Percentiles rank a stretch among this genome's conserved stretches.
Evolutionary conservation across 352 stramenopile species (phyloP).

Genomic region (Globisporangium ultimum): DNA sequence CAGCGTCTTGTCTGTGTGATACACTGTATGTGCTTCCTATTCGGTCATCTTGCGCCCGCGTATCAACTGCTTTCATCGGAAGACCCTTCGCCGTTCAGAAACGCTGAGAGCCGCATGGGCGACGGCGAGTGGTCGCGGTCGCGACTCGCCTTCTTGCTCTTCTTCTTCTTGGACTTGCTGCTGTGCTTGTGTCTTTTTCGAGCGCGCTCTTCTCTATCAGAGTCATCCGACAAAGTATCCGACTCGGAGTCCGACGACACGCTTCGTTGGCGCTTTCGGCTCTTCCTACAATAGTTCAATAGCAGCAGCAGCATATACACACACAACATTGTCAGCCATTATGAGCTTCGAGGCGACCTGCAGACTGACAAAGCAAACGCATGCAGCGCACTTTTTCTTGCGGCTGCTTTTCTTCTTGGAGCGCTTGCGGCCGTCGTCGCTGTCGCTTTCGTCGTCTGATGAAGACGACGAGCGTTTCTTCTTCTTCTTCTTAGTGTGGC

Average conservation of each 20-base stretch:
- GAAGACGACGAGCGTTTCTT: slow-evolving; percentile 63
- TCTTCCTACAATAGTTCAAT: slow-evolving; percentile 40
- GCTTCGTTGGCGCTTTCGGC: slow-evolving; percentile 48
- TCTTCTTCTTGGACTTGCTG: slow-evolving; percentile 40
- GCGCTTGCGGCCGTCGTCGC: slow-evolving; percentile 40
- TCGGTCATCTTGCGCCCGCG: background rate
- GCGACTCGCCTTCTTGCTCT: slow-evolving; percentile 65
- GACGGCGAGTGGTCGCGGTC: slow-evolving; percentile 42
- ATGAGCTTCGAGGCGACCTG: background rate
- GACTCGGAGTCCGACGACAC: slow-evolving; percentile 43
- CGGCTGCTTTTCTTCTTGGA: slow-evolving; percentile 60
- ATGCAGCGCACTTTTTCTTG: slow-evolving; percentile 67
- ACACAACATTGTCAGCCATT: slow-evolving; percentile 5
- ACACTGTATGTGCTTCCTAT: background rate
- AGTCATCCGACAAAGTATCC: slow-evolving; percentile 21
- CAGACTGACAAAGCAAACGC: background rate
- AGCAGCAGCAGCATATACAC: slow-evolving; percentile 10
- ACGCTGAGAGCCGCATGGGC: slow-evolving; percentile 87
- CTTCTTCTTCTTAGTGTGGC: slow-evolving; percentile 75
- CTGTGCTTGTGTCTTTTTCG: slow-evolving; percentile 35
- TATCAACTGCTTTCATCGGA: slow-evolving; percentile 9
- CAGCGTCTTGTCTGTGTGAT: background rate
- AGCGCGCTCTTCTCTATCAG: slow-evolving; percentile 31
- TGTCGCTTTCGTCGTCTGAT: slow-evolving; percentile 46
- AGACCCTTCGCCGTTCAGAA: slow-evolving; percentile 67